A percentile compares a stretch with the other conserved stretches of the same genome.
Conservation (phyloP, 2,329 filamentous ascomycete genomes). For the Amphichorda felina region DNA sequence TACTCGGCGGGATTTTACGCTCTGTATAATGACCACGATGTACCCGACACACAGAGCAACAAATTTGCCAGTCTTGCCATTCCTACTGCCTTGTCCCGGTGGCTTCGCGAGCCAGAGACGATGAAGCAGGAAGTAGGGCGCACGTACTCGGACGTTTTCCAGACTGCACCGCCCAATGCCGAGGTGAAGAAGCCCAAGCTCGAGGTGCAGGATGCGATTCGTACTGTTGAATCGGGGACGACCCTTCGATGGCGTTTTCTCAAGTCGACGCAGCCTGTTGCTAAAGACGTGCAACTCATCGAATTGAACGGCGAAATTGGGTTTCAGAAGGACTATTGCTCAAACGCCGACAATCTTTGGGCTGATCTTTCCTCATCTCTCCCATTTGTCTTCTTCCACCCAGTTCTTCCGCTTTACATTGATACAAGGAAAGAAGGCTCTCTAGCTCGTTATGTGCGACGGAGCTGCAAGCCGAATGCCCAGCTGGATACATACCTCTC, state of each 20-base stretch:
- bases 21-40: slow-evolving; percentile 54
- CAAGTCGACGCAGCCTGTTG: slow-evolving; percentile 35
- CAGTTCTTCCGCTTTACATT: slow-evolving; percentile 80
- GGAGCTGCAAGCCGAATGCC: slow-evolving; percentile 88
- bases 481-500: slow-evolving; percentile 77
- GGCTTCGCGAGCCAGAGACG: slow-evolving; percentile 64
- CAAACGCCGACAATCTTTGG: slow-evolving; percentile 55
- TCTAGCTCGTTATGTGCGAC: slow-evolving; percentile 73
- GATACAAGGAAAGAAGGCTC: slow-evolving; percentile 85
- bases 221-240: slow-evolving; percentile 16
- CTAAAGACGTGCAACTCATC: slow-evolving; percentile 44
- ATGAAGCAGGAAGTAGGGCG: slow-evolving; percentile 58
- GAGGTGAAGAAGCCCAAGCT: slow-evolving; percentile 30
- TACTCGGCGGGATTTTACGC: slow-evolving; percentile 68
- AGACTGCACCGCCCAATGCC: slow-evolving; percentile 28
- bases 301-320: slow-evolving; percentile 72
- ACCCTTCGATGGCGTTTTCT: slow-evolving; percentile 60
- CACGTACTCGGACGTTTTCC: slow-evolving; percentile 58
- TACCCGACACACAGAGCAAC: slow-evolving; percentile 56
- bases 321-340: slow-evolving; percentile 61
- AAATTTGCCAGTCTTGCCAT: slow-evolving; percentile 66
- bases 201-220: slow-evolving; percentile 35
- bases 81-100: slow-evolving; percentile 61
- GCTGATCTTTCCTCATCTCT: slow-evolving; percentile 50
- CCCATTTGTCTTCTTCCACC: slow-evolving; percentile 81